Conservation (phyloP, 2,329 filamentous ascomycete species). For the Cercospora sojina region DNA sequence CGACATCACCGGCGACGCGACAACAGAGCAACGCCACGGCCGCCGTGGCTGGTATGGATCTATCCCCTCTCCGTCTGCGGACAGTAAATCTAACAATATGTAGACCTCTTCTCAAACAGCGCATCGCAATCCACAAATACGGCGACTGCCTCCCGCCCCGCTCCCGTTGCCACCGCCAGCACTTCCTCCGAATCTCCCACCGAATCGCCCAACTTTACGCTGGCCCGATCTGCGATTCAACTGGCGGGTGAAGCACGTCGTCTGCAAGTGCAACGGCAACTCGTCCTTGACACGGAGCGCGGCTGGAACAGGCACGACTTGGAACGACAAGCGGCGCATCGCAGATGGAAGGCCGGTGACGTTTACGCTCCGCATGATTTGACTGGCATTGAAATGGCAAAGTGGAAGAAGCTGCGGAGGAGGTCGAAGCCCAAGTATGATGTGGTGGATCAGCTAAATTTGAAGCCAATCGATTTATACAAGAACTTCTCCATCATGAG, state of each 20-base stretch:
- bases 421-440: slow-evolving; percentile 56
- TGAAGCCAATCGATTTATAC: slow-evolving; percentile 83
- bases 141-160: background rate
- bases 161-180: background rate
- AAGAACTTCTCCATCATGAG: slow-evolving; percentile 94
- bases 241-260: slow-evolving; percentile 1
- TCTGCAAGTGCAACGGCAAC: slow-evolving; percentile 15
- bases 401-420: slow-evolving; percentile 65
- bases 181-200: background rate
- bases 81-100: background rate
- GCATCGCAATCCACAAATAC: background rate
- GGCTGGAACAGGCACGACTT: slow-evolving; percentile 48
- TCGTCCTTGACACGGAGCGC: slow-evolving; percentile 27
- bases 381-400: slow-evolving; percentile 71
- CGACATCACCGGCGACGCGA: slow-evolving; percentile 23
- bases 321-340: slow-evolving; percentile 60
- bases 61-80: background rate
- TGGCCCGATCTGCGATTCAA: slow-evolving; percentile 3
- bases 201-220: background rate
- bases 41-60: slow-evolving; percentile 28
- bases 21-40: slow-evolving; percentile 30
- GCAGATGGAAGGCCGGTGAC: slow-evolving; percentile 75
- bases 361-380: slow-evolving; percentile 90
- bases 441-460: slow-evolving; percentile 73
- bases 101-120: slow-evolving; percentile 1